Percentiles rank a stretch among this genome's conserved stretches.
Conservation (phyloP, 108 stramenopile species). For the Bacterosira constricta region DNA sequence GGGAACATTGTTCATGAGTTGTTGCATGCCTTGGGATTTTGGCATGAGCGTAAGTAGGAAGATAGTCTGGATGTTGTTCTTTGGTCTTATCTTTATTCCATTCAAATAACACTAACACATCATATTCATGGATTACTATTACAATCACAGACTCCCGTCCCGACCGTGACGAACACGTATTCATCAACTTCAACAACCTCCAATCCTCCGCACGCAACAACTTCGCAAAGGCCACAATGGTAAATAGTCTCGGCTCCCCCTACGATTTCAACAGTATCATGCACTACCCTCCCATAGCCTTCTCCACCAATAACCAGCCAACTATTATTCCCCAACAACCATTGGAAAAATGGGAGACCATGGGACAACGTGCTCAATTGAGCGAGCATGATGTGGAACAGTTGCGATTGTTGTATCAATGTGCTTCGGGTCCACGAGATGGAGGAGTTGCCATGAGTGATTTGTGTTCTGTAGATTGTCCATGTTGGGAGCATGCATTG, state of each 20-base stretch:
- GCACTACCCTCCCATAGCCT: conserved; percentile 50
- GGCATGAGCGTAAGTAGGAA: no score
- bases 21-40: conserved; percentile 60
- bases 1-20: conserved; percentile 50
- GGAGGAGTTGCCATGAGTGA: conserved; percentile 15
- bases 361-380: conserved; percentile 47
- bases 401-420: conserved; percentile 43
- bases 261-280: conserved; percentile 57
- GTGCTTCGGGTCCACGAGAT: conserved; percentile 32
- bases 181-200: conserved; percentile 35
- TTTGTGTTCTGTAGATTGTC: conserved; percentile 44
- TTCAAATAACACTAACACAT: no score
- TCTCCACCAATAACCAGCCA: conserved; percentile 7
- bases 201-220: conserved; percentile 7
- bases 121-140: no score
- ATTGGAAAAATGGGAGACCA: conserved; percentile 18
- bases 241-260: conserved; percentile 38
- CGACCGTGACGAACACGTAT: conserved; percentile 55
- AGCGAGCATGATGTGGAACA: conserved; percentile 44
- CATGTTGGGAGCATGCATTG: conserved; percentile 46
- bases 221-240: conserved; percentile 23
- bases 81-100: no score
- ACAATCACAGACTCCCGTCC: conserved; percentile 46
- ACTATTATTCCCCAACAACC: conserved; percentile 10
- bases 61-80: no score